Percentiles rank a stretch among this genome's conserved stretches.
Conservation (phyloP, 2,329 filamentous ascomycete species). For the Sporothrix variecibatus region DNA sequence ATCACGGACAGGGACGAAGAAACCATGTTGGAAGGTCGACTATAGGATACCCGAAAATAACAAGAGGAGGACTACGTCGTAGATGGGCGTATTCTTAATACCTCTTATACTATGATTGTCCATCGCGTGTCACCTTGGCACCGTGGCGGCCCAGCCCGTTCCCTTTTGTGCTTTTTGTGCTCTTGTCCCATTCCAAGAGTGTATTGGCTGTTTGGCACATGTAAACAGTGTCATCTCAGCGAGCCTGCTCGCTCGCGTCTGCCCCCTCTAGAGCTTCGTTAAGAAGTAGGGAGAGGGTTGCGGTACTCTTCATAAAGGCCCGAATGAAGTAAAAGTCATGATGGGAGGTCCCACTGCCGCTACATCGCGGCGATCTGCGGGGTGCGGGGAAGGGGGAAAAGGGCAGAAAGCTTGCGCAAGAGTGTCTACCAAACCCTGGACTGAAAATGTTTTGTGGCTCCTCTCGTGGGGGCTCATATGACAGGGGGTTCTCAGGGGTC, state of each 20-base stretch:
- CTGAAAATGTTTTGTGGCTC: background rate
- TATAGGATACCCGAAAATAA: background rate
- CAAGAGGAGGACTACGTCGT: background rate
- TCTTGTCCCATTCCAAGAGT: too few species aligned
- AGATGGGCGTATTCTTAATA: too few species aligned
- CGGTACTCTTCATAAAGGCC: background rate
- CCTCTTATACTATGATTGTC: too few species aligned
- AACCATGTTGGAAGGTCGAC: background rate
- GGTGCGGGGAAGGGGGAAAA: background rate
- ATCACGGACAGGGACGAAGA: constrained; percentile 7
- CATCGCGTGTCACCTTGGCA: too few species aligned
- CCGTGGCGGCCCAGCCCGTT: too few species aligned
- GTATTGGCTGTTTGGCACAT: too few species aligned
- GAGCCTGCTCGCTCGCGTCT: too few species aligned
- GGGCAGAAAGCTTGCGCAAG: background rate
- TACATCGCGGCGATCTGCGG: background rate
- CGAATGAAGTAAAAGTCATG: background rate
- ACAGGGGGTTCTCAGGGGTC: background rate
- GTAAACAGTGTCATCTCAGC: too few species aligned
- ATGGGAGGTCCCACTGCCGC: background rate
- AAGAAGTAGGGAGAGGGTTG: too few species aligned
- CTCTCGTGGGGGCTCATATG: background rate
- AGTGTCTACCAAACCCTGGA: background rate
- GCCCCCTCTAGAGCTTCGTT: too few species aligned
- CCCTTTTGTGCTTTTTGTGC: too few species aligned